Conservation (phyloP, 225 moss, liverwort and hornwort species). For the Bryum argenteum region DNA sequence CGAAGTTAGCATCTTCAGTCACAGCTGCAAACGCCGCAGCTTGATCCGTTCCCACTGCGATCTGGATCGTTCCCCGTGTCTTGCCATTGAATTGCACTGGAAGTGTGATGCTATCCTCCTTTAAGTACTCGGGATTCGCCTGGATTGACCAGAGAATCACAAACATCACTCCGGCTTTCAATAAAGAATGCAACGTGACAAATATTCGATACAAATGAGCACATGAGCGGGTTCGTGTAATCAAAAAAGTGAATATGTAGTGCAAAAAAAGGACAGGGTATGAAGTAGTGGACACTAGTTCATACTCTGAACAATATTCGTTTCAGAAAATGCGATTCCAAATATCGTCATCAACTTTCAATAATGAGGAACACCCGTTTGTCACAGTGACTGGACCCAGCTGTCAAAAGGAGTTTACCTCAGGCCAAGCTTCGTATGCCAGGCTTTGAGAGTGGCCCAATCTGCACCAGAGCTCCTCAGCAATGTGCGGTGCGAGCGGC, state of each 20-base stretch:
- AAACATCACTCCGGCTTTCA: too few species aligned
- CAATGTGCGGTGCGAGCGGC: conserved; percentile 91
- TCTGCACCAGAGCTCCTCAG: conserved; percentile 90
- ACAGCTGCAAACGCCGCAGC: conserved; percentile 68
- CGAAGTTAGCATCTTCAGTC: conserved; percentile 57
- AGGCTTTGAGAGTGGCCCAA: conserved; percentile 76
- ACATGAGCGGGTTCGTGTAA: too few species aligned
- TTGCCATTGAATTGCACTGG: conserved; percentile 94
- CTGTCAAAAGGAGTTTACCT: conserved; percentile 44
- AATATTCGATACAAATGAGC: not conserved
- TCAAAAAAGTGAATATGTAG: too few species aligned
- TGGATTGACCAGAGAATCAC: conserved; percentile 23
- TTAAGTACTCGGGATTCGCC: conserved; percentile 73
- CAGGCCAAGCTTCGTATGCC: conserved; percentile 82
- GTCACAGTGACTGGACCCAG: not conserved
- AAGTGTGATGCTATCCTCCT: conserved; percentile 75
- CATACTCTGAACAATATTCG: too few species aligned
- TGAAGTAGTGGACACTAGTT: too few species aligned
- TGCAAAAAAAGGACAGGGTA: too few species aligned
- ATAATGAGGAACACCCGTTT: not conserved
- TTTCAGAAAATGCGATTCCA: too few species aligned
- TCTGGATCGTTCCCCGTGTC: conserved; percentile 77
- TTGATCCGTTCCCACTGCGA: conserved; percentile 70
- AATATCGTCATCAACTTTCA: not conserved
- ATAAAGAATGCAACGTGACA: too few species aligned